Conservation (phyloP, 2,329 filamentous ascomycete species). For the Penicillium sclerotigenum region DNA sequence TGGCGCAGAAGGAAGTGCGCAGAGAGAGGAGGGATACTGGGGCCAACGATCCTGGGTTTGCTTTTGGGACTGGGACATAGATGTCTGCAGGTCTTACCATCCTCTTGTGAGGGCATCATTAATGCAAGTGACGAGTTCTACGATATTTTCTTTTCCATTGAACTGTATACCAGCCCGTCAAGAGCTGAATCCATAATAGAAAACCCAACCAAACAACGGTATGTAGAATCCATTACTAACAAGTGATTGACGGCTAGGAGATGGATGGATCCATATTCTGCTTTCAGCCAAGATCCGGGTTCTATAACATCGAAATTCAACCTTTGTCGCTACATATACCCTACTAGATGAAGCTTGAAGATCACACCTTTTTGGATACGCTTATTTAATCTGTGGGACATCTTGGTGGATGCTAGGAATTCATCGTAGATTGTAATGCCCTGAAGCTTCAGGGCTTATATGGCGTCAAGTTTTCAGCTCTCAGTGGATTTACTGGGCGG, state of each 20-base stretch:
- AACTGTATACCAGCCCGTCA: constrained; percentile 4
- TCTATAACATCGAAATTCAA: background rate
- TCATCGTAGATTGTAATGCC: too few relatives aligned
- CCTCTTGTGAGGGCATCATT: background rate
- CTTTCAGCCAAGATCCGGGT: background rate
- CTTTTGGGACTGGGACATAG: background rate
- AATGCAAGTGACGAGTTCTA: constrained; percentile 11
- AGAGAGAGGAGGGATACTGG: constrained; percentile 26
- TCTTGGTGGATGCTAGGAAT: background rate
- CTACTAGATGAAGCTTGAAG: background rate
- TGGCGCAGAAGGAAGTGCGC: constrained; percentile 22
- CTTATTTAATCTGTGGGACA: rapidly evolving
- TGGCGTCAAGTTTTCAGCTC: too few relatives aligned
- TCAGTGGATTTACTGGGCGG: too few relatives aligned
- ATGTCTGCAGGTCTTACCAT: background rate
- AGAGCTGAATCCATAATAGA: background rate
- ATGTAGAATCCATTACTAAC: background rate
- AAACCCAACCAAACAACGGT: background rate
- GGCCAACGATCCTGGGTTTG: constrained; percentile 1
- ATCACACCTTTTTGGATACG: background rate
- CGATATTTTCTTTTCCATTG: constrained; percentile 3
- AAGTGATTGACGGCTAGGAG: too few relatives aligned
- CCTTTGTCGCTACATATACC: too few relatives aligned
- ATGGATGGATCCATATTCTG: too few relatives aligned
- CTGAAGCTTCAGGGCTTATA: too few relatives aligned